Evolutionary conservation across 179 eudicot genomes (phyloP), one percentile per base, ranked within the genome.

Genomic region (Nepenthes alata): DNA sequence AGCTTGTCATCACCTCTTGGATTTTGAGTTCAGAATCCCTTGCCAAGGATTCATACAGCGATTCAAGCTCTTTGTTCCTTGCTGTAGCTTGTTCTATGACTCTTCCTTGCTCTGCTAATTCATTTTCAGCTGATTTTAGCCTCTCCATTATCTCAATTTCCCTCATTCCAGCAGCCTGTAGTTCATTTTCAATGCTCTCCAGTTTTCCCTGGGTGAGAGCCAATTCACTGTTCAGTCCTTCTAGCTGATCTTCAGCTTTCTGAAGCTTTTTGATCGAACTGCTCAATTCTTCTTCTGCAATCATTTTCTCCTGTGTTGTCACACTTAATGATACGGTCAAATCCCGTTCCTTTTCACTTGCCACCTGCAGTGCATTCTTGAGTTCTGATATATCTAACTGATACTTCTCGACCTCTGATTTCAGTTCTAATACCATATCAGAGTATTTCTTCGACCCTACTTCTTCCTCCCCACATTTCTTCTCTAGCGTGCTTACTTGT

Each of bases 61-160:
- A 69, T 71, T 85, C 94, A 69, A 85, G 79, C 67, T 87, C 88
- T 35, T 61, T 37, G 61, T 74, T 78, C 69, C 72, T 85, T 1
- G 75, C 63, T 51, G 76, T 80, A 47, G 81, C 88, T 77, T 81
- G 73, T 70, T 83, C 88, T 63, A 86, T 69, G 15, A 65, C 64
- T 53, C 63, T 68, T 63, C 73, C 79, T 39, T 88, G 87, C 66
- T 83, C 64, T 75, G 79, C 82, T 34, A 88, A 61, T 61, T 83
- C 73, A 69, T 73, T 79, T 75, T 90, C 89, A 35, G 93, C 89
- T 59, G 71, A 72, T 70, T 83, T 88, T n/a, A 90, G 83, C 80
- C 82, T 85, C 64, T 80, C 85, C 62, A 78, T 68, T 54, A 91
- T 72, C 59, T 80, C 90, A 57, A 62, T 69, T 73, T 90, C 97